phyloP scores from a whole-genome alignment of 78 protist genomes.

The Monosiga brevicollis region DNA sequence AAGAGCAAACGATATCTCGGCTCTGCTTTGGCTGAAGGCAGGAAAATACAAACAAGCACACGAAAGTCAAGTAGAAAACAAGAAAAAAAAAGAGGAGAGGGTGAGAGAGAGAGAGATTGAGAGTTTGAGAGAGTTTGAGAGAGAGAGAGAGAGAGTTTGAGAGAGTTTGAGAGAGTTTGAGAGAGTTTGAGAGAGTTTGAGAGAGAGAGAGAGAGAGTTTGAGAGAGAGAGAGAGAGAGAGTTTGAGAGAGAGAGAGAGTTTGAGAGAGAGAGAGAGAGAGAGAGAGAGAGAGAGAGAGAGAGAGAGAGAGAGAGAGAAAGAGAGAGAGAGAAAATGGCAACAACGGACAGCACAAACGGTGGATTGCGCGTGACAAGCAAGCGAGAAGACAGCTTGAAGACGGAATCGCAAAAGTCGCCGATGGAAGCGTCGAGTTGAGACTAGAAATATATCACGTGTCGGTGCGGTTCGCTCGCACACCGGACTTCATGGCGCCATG shows the following conservation, averaged over 20 bases:
- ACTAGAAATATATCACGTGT: too few species aligned
- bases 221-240: not conserved
- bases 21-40: too few species aligned
- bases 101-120: not conserved
- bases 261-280: not conserved
- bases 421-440: too few species aligned
- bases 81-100: not conserved
- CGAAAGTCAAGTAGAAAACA: too few species aligned
- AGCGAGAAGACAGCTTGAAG: too few species aligned
- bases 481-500: too few species aligned
- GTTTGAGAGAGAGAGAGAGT: not conserved
- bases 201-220: not conserved
- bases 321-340: not conserved
- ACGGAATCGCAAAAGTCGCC: too few species aligned
- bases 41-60: too few species aligned
- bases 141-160: not conserved
- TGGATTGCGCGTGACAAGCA: not conserved
- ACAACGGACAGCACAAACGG: not conserved
- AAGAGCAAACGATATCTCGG: too few species aligned
- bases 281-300: not conserved
- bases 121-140: not conserved
- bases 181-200: not conserved
- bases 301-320: not conserved
- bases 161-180: not conserved
- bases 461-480: too few species aligned